These are phyloP conservation scores for Solanum paucissectum DNA, from an alignment of 257 asterid genomes.

Conservation along the genomic window DNA sequence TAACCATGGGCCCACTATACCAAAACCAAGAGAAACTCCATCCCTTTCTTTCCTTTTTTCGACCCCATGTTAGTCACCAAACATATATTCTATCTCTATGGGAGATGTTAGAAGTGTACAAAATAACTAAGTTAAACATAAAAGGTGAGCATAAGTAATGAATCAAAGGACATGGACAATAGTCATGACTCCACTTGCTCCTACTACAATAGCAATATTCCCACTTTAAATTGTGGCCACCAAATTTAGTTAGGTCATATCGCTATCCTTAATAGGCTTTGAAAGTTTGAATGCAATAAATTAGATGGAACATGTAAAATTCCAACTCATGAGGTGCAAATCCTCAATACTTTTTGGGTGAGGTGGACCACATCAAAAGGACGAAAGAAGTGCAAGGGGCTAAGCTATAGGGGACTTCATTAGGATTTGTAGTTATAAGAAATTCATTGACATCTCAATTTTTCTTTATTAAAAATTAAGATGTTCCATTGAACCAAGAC, in stretches of 20 bases:
- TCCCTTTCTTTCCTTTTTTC: background rate
- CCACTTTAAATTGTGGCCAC: slow-evolving; percentile 15
- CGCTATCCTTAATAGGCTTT: background rate
- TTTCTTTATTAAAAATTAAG: no score
- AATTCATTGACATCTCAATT: background rate
- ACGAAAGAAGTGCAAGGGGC: background rate
- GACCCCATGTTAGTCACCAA: background rate
- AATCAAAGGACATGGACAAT: background rate
- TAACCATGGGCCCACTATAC: background rate
- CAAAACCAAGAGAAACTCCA: background rate
- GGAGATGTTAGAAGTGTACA: background rate
- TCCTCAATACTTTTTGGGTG: background rate
- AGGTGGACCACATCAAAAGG: background rate
- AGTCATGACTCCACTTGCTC: background rate
- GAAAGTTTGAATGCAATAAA: background rate
- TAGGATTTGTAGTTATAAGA: background rate
- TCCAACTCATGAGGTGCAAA: background rate
- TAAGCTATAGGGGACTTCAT: background rate
- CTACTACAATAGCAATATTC: slow-evolving; percentile 7
- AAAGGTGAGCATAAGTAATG: background rate
- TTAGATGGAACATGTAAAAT: background rate
- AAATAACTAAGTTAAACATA: background rate
- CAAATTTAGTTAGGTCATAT: slow-evolving; percentile 3
- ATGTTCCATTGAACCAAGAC: no score
- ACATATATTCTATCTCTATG: background rate